These are phyloP conservation scores for Trichoderma virens DNA, from an alignment of 495 filamentous ascomycete species.

Conservation along the genomic window DNA sequence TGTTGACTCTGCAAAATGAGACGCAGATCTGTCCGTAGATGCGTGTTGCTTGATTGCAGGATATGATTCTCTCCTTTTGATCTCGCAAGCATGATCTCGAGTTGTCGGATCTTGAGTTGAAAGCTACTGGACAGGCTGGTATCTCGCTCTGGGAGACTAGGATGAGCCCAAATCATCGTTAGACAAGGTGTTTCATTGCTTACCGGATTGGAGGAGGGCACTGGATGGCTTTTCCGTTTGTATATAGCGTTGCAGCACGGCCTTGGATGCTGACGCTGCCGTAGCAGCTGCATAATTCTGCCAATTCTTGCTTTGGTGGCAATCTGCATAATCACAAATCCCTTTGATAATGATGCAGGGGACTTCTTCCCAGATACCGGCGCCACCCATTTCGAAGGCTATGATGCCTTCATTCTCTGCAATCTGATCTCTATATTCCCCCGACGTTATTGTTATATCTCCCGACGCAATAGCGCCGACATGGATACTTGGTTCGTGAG, in stretches of 20 bases:
- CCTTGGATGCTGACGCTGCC: constrained; percentile 23
- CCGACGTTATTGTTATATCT: constrained; percentile 24
- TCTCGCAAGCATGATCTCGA: too few species aligned
- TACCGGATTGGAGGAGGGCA: too few species aligned
- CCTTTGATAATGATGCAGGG: constrained; percentile 32
- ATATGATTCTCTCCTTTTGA: too few species aligned
- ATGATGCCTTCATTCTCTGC: constrained; percentile 19
- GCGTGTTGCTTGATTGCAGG: too few species aligned
- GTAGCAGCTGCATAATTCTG: constrained; percentile 32
- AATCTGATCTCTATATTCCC: constrained; percentile 18
- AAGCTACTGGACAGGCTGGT: too few species aligned
- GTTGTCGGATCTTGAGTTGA: too few species aligned
- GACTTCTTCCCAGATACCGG: constrained; percentile 30
- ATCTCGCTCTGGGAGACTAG: too few species aligned
- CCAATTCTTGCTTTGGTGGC: constrained; percentile 36
- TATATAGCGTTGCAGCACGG: constrained; percentile 12
- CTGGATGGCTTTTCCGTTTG: too few species aligned
- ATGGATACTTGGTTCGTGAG: background rate
- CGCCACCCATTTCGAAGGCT: constrained; percentile 37
- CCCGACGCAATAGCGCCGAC: constrained; percentile 18
- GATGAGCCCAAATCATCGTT: too few species aligned
- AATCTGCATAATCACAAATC: constrained; percentile 37
- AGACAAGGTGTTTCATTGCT: too few species aligned
- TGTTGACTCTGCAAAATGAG: too few species aligned
- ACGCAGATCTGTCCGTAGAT: too few species aligned